These are phyloP conservation scores for Podospora australis DNA, from an alignment of 495 filamentous ascomycete genomes.

Conservation along the genomic window DNA sequence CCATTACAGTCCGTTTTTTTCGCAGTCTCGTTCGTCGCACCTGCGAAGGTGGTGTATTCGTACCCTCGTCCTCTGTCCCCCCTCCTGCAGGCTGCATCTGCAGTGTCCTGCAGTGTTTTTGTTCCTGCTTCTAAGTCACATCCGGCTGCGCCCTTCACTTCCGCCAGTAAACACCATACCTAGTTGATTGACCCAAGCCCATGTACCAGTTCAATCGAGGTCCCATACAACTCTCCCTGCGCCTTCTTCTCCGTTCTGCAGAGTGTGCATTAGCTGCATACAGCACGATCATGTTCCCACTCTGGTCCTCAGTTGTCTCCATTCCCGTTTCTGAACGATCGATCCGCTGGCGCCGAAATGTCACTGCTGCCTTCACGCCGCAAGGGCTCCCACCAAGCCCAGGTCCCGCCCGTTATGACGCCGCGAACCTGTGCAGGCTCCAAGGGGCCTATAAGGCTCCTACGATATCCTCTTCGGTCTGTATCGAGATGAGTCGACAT, in stretches of 20 bases:
- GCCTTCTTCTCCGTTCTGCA: constrained; percentile 23
- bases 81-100: neutral
- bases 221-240: constrained; percentile 16
- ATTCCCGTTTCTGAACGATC: constrained; percentile 8
- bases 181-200: constrained; percentile 8
- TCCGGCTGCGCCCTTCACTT: constrained; percentile 18
- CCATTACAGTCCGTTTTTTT: neutral
- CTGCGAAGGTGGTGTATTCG: neutral
- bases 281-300: constrained; percentile 14
- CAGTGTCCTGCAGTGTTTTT: neutral
- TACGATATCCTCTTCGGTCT: constrained; percentile 17
- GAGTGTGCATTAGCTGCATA: too few relatives aligned
- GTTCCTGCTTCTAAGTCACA: constrained; percentile 7
- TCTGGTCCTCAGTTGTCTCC: too few relatives aligned
- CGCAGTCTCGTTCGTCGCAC: neutral
- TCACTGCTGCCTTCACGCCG: constrained; percentile 23
- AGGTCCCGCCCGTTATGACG: constrained; percentile 15
- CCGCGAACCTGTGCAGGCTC: constrained; percentile 15
- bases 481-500: constrained; percentile 24
- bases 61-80: neutral
- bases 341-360: constrained; percentile 12
- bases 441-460: constrained; percentile 29
- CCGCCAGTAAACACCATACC: constrained; percentile 14
- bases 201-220: constrained; percentile 10
- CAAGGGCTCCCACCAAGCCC: constrained; percentile 15